Evolutionary conservation across 2,329 filamentous ascomycete genomes (phyloP), one percentile per base, ranked within the genome.

Genomic region (Microcyclospora pomicola): DNA sequence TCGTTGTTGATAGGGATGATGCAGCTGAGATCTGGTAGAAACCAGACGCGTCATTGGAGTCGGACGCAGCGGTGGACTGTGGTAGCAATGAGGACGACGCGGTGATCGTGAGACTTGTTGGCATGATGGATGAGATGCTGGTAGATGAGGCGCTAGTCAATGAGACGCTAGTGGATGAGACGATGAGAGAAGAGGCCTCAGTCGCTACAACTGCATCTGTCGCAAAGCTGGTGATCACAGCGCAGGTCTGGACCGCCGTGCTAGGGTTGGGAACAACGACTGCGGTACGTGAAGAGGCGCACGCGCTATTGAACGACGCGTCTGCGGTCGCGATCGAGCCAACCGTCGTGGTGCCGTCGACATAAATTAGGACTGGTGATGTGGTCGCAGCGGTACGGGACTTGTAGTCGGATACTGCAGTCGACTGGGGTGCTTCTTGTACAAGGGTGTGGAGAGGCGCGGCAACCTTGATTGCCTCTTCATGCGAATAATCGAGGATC

Each of bases 401-500:
- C 10, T 55, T 50, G 43, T 55, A 68, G 50, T 58, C 52, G 6
- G 45, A 37, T 11, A 64, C 59, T 12, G 65, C 65, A 6, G 46
- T 47, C 12, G 55, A 50, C 48, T 61, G 60, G 9, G 60, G 60
- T 42, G 67, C 63, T 37, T 65, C 62, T 47, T 65, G 63, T 11
- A 40, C 55, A 30, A 61, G 49, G 30, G 43, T 47, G 41, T 54
- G 47, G 33, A 44, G 44, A 15, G 15, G 28, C 6, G 12, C 37
- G 67, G 66, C 43, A 46, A 66, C 60, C 12, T n/a, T 31, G 12
- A n/a, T 31, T 6, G 30, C 30, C 12, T 31, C 12, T n/a, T 4
- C 30, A n/a, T 31, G 30, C 12, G 12, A n/a, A 6, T 4, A n/a
- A 9, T 31, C 30, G 14, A 31, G 12, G 31, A 72, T 57, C 30